Percentiles rank a stretch among this genome's conserved stretches.
These are phyloP conservation scores for Thelonectria olida DNA, from an alignment of 2,329 filamentous ascomycete genomes.

Conservation along the genomic window DNA sequence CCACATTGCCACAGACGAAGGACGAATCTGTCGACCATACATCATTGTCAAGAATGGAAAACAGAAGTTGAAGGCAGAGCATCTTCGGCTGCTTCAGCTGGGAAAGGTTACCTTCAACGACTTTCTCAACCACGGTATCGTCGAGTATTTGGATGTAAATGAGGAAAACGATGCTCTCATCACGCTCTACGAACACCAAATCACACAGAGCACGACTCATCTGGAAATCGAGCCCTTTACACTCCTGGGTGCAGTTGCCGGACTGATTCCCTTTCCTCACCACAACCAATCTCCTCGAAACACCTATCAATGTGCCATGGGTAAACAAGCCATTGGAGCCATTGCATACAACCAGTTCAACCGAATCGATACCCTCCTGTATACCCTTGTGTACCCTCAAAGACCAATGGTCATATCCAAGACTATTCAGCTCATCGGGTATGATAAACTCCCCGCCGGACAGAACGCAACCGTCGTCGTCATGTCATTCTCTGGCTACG, in stretches of 20 bases:
- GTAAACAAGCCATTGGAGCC: slow-evolving; percentile 98
- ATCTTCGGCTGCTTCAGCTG: slow-evolving; percentile 82
- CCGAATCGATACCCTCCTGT: slow-evolving; percentile 93
- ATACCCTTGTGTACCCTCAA: slow-evolving; percentile 97
- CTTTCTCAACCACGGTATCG: slow-evolving; percentile 86
- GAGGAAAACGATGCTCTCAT: slow-evolving; percentile 98
- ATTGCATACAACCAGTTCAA: slow-evolving; percentile 99
- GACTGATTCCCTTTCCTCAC: slow-evolving; percentile 96
- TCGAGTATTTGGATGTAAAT: slow-evolving; percentile 98
- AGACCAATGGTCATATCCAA: slow-evolving; percentile 97
- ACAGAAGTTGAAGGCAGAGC: slow-evolving; percentile 80
- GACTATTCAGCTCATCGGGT: slow-evolving; percentile 95
- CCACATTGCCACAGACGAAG: slow-evolving; percentile 96
- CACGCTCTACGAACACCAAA: slow-evolving; percentile 86
- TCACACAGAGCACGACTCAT: slow-evolving; percentile 86
- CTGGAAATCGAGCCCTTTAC: slow-evolving; percentile 98
- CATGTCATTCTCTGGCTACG: slow-evolving; percentile 99
- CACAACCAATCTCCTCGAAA: slow-evolving; percentile 99
- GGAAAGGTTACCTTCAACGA: slow-evolving; percentile 93
- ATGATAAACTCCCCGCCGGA: slow-evolving; percentile 95
- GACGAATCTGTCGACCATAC: slow-evolving; percentile 92
- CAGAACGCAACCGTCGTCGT: slow-evolving; percentile 98
- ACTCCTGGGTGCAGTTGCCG: slow-evolving; percentile 92
- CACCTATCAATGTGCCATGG: slow-evolving; percentile 99
- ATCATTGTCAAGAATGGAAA: slow-evolving; percentile 93